These are phyloP conservation scores for Clonostachys solani DNA, from an alignment of 2,329 filamentous ascomycete genomes.

Conservation along the genomic window DNA sequence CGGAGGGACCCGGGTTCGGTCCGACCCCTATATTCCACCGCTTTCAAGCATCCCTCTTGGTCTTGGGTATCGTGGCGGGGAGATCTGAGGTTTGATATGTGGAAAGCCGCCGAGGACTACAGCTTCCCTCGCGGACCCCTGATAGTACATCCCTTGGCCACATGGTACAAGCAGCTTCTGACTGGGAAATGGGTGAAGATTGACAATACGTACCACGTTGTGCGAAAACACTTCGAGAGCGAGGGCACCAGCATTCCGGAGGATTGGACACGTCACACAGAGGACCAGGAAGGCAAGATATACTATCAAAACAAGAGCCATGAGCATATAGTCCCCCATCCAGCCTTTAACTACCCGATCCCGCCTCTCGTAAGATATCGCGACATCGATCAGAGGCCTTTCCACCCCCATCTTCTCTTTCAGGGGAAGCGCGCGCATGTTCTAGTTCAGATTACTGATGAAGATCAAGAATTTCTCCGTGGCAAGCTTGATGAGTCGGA, in stretches of 20 bases:
- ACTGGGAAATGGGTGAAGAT: not conserved
- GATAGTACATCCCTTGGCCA: not conserved
- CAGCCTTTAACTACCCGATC: not conserved
- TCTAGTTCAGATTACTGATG: not conserved
- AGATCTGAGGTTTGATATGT: not conserved
- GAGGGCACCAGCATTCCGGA: not conserved
- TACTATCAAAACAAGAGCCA: not conserved
- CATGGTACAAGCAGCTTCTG: not conserved
- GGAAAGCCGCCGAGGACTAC: not conserved
- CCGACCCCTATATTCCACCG: no score
- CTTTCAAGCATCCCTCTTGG: not conserved
- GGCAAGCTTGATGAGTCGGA: not conserved
- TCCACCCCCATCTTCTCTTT: not conserved
- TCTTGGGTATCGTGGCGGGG: not conserved
- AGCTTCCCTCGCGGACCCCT: not conserved
- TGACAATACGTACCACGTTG: not conserved
- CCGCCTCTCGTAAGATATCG: not conserved
- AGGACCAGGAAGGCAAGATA: not conserved
- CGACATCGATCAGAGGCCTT: not conserved
- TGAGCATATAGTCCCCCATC: not conserved
- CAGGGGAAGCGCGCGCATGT: not conserved
- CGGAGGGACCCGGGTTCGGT: not conserved
- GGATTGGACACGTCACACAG: not conserved
- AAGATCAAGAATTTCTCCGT: no score
- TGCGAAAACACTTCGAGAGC: not conserved